These are phyloP conservation scores for Groenewaldozyma tartarivorans DNA, from an alignment of 805 yeast species.

Conservation along the genomic window DNA sequence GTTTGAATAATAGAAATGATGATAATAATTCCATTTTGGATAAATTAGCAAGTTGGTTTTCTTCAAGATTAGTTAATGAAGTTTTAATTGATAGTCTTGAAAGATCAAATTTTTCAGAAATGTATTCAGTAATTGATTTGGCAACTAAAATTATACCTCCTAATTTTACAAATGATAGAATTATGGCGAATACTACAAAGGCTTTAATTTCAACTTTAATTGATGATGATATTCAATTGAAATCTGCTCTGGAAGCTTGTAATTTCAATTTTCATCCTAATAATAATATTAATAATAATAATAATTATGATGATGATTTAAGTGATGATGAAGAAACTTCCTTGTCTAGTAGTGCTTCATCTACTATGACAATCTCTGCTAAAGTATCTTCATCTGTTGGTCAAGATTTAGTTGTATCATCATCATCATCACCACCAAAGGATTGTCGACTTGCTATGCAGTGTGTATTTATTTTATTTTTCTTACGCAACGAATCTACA, in stretches of 20 bases:
- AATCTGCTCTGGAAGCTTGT: background rate
- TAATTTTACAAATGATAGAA: conserved; percentile 19
- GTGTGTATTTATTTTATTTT: background rate
- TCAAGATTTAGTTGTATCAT: background rate
- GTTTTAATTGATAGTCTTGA: conserved; percentile 16
- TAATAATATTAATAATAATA: too few species aligned
- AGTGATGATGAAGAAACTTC: conserved; percentile 1
- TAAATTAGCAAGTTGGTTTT: conserved; percentile 23
- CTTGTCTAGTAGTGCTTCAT: background rate
- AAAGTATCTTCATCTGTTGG: too few species aligned
- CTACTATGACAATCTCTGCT: background rate
- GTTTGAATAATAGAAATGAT: conserved; percentile 8
- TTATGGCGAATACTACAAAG: conserved; percentile 22
- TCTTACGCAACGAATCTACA: background rate
- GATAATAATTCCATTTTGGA: conserved; percentile 22
- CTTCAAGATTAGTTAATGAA: conserved; percentile 18
- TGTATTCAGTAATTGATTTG: conserved; percentile 10
- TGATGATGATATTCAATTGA: conserved; percentile 7
- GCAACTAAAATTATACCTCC: conserved; percentile 23
- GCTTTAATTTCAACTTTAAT: conserved; percentile 21
- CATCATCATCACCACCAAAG: too few species aligned
- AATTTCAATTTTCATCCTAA: background rate
- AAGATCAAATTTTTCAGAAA: conserved; percentile 2
- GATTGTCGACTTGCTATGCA: conserved; percentile 1
- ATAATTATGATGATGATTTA: background rate